Percentiles rank a stretch among this genome's conserved stretches.
These are phyloP conservation scores for Macrotyloma uniflorum DNA, from an alignment of 306 rosid genomes.

Conservation along the genomic window DNA sequence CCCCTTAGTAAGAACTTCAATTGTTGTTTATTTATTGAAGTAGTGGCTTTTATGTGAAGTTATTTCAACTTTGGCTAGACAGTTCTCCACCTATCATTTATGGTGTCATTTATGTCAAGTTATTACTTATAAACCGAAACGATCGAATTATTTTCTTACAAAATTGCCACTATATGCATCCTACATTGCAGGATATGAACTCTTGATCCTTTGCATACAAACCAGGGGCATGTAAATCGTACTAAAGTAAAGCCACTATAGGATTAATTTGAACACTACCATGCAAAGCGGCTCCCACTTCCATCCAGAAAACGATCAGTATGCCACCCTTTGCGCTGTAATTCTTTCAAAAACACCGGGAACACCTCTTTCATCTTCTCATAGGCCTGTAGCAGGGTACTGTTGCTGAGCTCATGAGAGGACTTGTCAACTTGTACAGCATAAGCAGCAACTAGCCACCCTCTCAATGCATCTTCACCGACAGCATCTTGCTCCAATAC, in stretches of 20 bases:
- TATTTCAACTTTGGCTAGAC: too few species aligned
- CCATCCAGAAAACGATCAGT: slow-evolving; percentile 86
- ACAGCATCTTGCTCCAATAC: slow-evolving; percentile 69
- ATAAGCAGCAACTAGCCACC: slow-evolving; percentile 88
- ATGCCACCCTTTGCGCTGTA: slow-evolving; percentile 85
- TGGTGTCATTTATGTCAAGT: too few species aligned
- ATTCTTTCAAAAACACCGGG: slow-evolving; percentile 57
- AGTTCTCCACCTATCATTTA: too few species aligned
- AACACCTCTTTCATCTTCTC: slow-evolving; percentile 69
- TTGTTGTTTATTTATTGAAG: too few species aligned
- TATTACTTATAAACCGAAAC: too few species aligned
- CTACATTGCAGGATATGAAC: too few species aligned
- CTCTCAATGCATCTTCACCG: slow-evolving; percentile 87
- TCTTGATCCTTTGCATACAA: too few species aligned
- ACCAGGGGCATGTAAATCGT: too few species aligned
- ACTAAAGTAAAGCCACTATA: neutral
- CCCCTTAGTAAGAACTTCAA: too few species aligned
- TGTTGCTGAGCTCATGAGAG: slow-evolving; percentile 43
- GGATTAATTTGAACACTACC: slow-evolving; percentile 30
- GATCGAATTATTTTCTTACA: too few species aligned
- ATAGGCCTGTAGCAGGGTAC: slow-evolving; percentile 58
- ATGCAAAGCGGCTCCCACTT: slow-evolving; percentile 68
- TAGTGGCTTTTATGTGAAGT: too few species aligned
- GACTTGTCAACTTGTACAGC: slow-evolving; percentile 51
- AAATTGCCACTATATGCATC: too few species aligned